phyloP scores from a whole-genome alignment of 2,329 filamentous ascomycete genomes.

The Fusarium armeniacum region DNA sequence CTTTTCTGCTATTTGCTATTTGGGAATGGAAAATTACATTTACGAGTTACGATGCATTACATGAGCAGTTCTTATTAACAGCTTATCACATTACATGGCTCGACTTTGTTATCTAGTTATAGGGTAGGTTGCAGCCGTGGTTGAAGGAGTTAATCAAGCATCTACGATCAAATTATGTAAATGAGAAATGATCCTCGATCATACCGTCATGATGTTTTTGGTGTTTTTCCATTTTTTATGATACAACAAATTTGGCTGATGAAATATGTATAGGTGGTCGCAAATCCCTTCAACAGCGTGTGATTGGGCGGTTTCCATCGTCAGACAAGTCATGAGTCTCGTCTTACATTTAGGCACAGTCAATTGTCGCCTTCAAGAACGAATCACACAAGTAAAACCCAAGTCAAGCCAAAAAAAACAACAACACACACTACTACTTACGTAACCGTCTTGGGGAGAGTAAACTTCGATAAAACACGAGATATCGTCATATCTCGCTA shows the following conservation, averaged over 20 bases:
- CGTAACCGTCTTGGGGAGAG: too few species aligned
- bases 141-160: conserved; percentile 5
- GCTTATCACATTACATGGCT: conserved; percentile 1
- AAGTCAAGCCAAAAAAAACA: background rate
- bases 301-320: conserved; percentile 6
- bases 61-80: conserved; percentile 7
- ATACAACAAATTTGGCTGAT: background rate
- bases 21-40: conserved; percentile 36
- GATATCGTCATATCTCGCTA: background rate
- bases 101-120: background rate
- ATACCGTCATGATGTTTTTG: background rate
- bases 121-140: background rate
- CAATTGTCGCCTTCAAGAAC: background rate
- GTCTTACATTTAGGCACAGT: conserved; percentile 5
- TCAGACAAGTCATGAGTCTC: background rate
- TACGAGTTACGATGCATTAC: conserved; percentile 36
- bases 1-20: conserved; percentile 12
- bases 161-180: conserved; percentile 1
- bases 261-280: background rate
- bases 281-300: background rate
- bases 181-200: background rate
- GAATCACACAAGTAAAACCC: background rate
- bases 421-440: background rate
- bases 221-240: background rate
- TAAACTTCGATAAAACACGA: background rate